Evolutionary conservation across 495 filamentous ascomycete species (phyloP).

Genomic region (Penicillium fimorum): DNA sequence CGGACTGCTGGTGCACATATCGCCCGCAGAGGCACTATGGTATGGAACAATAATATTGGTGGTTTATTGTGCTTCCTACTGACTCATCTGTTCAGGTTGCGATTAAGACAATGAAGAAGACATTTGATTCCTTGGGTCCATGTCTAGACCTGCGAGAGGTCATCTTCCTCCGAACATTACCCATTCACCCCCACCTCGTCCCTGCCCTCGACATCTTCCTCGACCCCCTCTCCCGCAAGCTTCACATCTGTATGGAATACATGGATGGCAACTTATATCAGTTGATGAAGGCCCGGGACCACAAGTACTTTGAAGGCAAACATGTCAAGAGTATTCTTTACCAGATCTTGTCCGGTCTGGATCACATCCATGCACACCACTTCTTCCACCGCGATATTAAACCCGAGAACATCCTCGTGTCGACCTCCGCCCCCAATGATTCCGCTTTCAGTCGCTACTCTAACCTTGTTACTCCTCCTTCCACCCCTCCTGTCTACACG

Average conservation of each 20-base stretch:
- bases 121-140: conserved; percentile 84
- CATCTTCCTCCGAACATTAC: conserved; percentile 88
- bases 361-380: conserved; percentile 94
- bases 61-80: conserved; percentile 3
- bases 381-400: conserved; percentile 99
- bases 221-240: conserved; percentile 89
- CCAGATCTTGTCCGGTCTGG: conserved; percentile 92
- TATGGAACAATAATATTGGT: conserved; percentile 41
- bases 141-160: conserved; percentile 95
- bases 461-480: conserved; percentile 87
- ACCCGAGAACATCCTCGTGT: conserved; percentile 97
- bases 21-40: conserved; percentile 87
- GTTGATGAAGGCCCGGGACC: conserved; percentile 96
- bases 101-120: conserved; percentile 99
- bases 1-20: conserved; percentile 84
- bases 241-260: conserved; percentile 99
- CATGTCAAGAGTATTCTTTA: conserved; percentile 97
- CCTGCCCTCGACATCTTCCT: conserved; percentile 98
- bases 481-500: conserved; percentile 87
- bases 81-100: conserved; percentile 67
- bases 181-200: conserved; percentile 85
- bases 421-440: conserved; percentile 82
- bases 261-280: conserved; percentile 99
- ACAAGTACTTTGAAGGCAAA: conserved; percentile 83
- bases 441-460: conserved; percentile 89